phyloP scores from a whole-genome alignment of 768 basidiomycete genomes.

The Coprinopsis marcescibilis region DNA sequence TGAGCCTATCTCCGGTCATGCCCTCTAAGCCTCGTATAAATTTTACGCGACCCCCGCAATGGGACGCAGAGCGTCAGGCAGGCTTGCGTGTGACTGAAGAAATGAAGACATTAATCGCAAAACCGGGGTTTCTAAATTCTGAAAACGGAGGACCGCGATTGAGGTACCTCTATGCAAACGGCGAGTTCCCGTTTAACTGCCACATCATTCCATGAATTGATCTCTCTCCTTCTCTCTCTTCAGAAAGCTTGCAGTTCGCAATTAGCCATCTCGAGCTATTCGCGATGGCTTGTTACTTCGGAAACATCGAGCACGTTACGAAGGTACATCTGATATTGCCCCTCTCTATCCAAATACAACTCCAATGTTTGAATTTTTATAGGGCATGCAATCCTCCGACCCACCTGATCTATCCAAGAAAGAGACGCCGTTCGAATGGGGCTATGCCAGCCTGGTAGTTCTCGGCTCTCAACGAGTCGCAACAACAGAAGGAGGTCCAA shows the following conservation, averaged over 20 bases:
- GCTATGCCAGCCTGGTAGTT: constrained; percentile 36
- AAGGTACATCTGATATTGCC: constrained; percentile 14
- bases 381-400: constrained; percentile 24
- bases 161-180: constrained; percentile 22
- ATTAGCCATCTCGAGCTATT: constrained; percentile 20
- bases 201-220: background rate
- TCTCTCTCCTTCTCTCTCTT: background rate
- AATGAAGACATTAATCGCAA: background rate
- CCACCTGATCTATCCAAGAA: constrained; percentile 33
- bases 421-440: constrained; percentile 37
- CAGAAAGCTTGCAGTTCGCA: constrained; percentile 22
- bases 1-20: too few relatives aligned
- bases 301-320: constrained; percentile 16
- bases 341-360: background rate
- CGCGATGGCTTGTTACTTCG: constrained; percentile 22
- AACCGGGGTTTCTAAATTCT: background rate
- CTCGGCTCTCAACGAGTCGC: constrained; percentile 34
- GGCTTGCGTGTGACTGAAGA: background rate
- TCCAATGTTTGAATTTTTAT: background rate
- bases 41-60: too few relatives aligned
- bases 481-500: background rate
- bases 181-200: constrained; percentile 9
- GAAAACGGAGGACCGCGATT: constrained; percentile 9
- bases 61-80: too few relatives aligned
- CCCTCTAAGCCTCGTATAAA: too few relatives aligned